Base-by-base conservation (phyloP, 2,329 filamentous ascomycete genomes). In the Coccinonectria pachysandricola region DNA sequence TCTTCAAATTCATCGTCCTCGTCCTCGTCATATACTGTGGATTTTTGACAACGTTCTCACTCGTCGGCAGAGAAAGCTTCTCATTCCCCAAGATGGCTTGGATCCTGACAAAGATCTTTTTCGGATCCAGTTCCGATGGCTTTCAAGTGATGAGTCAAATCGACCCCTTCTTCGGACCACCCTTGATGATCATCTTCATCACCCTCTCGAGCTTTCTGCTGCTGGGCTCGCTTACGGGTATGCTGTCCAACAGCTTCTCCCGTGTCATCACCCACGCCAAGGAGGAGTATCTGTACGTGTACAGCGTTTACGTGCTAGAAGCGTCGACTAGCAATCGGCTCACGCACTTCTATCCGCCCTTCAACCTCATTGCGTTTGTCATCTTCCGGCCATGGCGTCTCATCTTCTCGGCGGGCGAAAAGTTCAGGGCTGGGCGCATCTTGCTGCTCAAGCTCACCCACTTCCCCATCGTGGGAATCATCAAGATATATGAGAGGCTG, bases 1-100 rank as follows among this genome's bases (percentile, higher is more conserved):
- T 94, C 49, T 55, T 87, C 52, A 87, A 87, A 46, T 93, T 91
- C 49, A 69, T 75, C 56, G 79, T 83, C 2, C 66, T 88, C 14
- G 81, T 92, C 21, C 61, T 84, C 24, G 79, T 93, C 28, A 60
- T 93, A 27, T 94, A 93, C 49, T 59, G 91, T 24, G 84, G 86
- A 23, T 95, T 95, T 54, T 59, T 94, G 17, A 93, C 87, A 0
- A 94, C 85, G 1, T 88, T 88, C 43, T 78, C 78, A 0, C 65
- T 87, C 14, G 64, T 91, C 22, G 82, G 79, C n/a, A 70, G 81
- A 28, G 77, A 81, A 26, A 56, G 59, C 2, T 85, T 79, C 46
- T 68, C 64, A 4, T 65, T 79, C 13, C 54, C 59, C 7, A 60
- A 75, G 30, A 87, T 87, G 79, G 75, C 76, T 18, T 79, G 79